Conservation (phyloP, 2,329 filamentous ascomycete species). For the Monosporascus sp. region DNA sequence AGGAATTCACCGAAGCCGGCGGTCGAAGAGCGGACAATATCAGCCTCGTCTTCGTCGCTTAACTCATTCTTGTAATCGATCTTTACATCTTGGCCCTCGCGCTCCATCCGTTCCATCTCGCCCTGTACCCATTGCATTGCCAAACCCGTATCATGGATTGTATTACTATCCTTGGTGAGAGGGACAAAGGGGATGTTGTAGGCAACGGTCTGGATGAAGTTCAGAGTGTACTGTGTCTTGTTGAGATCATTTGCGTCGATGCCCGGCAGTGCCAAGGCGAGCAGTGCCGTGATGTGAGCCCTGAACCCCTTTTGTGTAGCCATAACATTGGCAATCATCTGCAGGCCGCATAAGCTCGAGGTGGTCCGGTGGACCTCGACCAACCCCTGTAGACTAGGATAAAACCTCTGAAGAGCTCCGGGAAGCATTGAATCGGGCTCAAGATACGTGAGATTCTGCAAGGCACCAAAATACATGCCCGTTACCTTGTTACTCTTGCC, state of each 20-base stretch:
- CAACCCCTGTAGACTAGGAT: slow-evolving; percentile 91
- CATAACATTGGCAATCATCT: slow-evolving; percentile 89
- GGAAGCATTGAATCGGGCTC: slow-evolving; percentile 90
- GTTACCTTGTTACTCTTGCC: slow-evolving; percentile 91
- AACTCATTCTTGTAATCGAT: slow-evolving; percentile 82
- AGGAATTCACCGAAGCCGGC: slow-evolving; percentile 92
- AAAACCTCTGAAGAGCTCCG: slow-evolving; percentile 90
- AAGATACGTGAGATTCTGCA: slow-evolving; percentile 84
- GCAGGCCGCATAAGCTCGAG: slow-evolving; percentile 84
- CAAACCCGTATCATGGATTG: slow-evolving; percentile 67
- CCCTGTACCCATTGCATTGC: slow-evolving; percentile 91
- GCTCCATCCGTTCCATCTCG: slow-evolving; percentile 91
- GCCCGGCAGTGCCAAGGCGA: slow-evolving; percentile 89
- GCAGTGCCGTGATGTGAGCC: slow-evolving; percentile 87
- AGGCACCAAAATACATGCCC: slow-evolving; percentile 82
- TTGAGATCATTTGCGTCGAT: slow-evolving; percentile 97
- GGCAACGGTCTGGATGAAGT: slow-evolving; percentile 91
- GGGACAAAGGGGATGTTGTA: slow-evolving; percentile 94
- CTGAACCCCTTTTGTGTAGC: slow-evolving; percentile 91
- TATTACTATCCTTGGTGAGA: slow-evolving; percentile 63
- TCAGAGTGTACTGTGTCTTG: slow-evolving; percentile 90
- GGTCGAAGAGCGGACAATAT: slow-evolving; percentile 88
- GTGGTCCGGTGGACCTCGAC: slow-evolving; percentile 97
- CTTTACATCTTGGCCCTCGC: slow-evolving; percentile 76
- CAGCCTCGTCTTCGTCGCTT: slow-evolving; percentile 78